Base-by-base conservation (phyloP, 257 asterid genomes). In the Plantago major region DNA sequence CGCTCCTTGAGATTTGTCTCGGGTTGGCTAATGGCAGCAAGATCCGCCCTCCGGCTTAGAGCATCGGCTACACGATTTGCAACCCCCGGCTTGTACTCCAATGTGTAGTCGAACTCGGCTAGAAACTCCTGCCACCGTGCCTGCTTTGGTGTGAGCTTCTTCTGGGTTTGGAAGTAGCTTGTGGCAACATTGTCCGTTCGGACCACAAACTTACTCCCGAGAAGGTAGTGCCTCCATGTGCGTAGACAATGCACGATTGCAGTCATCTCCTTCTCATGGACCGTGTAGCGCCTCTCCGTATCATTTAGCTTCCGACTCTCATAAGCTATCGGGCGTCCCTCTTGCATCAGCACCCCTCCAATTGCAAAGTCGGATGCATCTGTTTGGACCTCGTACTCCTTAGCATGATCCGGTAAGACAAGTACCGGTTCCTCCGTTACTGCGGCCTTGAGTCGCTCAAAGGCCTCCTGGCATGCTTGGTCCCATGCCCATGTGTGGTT, bases 51-150 rank as follows among this genome's bases (percentile, higher is more conserved):
- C 6, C 30, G 56, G 6, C 56, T 51, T 6, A 51, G 12, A 10
- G 56, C 30, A 10, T 51, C 56, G 11, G 37, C 56, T 6, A 51
- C 56, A 5, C 30, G 56, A 51, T 51, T 51, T 10, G 12, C 2
- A 8, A 17, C 40, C 40, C 58, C 38, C 12, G 38, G 7, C 40
- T 52, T 51, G 6, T 52, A 52, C 15, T 52, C 38, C 40, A 52
- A 11, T 33, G 58, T 52, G 8, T 52, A 42, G 18, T 59, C 52
- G 12, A 59, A 22, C 49, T 43, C 16, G 8, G 52, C 17, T 8
- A 59, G 9, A 11, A 48, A 48, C 10, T 59, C 50, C 11, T 59
- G 43, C 40, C 64, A 44, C 10, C 64, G 5, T 3, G 53, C 53
- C 9, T 59, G 52, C 42, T 60, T 22, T 0, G 43, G 52, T 0